phyloP scores from a whole-genome alignment of 208 protist genomes.

The Herpetomonas tarakana region DNA sequence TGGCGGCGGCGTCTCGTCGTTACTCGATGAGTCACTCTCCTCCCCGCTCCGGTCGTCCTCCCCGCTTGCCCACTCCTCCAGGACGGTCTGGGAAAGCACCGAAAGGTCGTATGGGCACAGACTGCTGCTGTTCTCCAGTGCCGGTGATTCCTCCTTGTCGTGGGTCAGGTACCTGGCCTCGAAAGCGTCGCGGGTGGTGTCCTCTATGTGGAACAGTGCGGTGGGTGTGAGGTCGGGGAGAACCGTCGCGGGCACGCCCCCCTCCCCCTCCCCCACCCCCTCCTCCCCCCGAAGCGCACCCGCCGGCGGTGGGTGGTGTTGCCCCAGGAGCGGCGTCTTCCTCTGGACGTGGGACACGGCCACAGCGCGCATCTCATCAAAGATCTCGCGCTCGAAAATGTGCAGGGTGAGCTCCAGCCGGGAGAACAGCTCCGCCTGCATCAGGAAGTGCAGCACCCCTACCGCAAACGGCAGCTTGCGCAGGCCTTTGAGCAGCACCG shows the following conservation, averaged over 20 bases:
- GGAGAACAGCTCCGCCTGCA: constrained; percentile 56
- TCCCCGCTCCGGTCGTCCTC: neutral
- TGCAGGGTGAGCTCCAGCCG: constrained; percentile 70
- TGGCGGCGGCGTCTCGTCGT: too few species aligned
- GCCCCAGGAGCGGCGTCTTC: neutral
- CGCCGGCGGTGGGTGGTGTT: neutral
- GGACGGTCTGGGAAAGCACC: constrained; percentile 29
- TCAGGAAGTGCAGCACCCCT: constrained; percentile 52
- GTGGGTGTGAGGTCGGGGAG: constrained; percentile 33
- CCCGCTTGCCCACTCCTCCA: constrained; percentile 12
- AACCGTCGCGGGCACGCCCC: neutral
- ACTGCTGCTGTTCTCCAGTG: constrained; percentile 3
- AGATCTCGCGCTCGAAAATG: constrained; percentile 50
- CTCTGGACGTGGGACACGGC: constrained; percentile 14
- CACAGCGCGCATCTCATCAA: constrained; percentile 26
- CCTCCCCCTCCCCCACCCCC: too few species aligned
- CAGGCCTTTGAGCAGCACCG: constrained; percentile 25
- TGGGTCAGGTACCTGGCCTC: constrained; percentile 41
- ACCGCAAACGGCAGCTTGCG: constrained; percentile 56
- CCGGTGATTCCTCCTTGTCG: constrained; percentile 11
- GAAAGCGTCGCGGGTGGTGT: constrained; percentile 48
- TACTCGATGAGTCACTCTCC: neutral
- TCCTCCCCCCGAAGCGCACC: neutral
- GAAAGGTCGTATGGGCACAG: constrained; percentile 32
- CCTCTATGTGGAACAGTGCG: constrained; percentile 53